Percentiles rank a stretch among this genome's conserved stretches.
Evolutionary conservation across 345 rosid genomes (phyloP).

Genomic region (Raphanus raphanistrum): DNA sequence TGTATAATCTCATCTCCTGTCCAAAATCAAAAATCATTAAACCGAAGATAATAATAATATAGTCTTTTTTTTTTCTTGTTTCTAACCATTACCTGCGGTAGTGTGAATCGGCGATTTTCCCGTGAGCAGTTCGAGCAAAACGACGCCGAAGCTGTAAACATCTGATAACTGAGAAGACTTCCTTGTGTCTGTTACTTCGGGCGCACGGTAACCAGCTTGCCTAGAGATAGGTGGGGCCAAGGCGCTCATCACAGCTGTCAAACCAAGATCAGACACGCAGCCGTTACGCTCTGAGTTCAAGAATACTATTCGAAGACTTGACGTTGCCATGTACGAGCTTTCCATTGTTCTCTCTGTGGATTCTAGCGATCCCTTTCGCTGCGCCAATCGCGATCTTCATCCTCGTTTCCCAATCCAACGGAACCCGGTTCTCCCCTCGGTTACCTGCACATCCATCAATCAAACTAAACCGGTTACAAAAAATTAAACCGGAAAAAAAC

Average conservation of each 20-base stretch:
- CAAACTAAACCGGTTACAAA: not conserved
- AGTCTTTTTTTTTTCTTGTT: too few relatives aligned
- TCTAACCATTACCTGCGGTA: slow-evolving; percentile 42
- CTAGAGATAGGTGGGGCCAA: slow-evolving; percentile 75
- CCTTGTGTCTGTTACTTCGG: slow-evolving; percentile 88
- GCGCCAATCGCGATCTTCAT: slow-evolving; percentile 84
- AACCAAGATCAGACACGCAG: slow-evolving; percentile 79
- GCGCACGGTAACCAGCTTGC: slow-evolving; percentile 93
- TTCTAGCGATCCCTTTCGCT: slow-evolving; percentile 74
- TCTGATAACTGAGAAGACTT: slow-evolving; percentile 88
- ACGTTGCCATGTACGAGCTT: slow-evolving; percentile 88
- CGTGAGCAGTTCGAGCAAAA: slow-evolving; percentile 83
- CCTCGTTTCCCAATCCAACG: slow-evolving; percentile 81
- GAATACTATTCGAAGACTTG: slow-evolving; percentile 86
- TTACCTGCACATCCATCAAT: slow-evolving; percentile 34
- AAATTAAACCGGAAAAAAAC: not conserved
- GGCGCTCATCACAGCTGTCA: slow-evolving; percentile 70
- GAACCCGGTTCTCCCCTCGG: slow-evolving; percentile 64
- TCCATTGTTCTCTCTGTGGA: slow-evolving; percentile 71
- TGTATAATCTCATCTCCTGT: slow-evolving; percentile 83
- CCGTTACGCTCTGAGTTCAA: slow-evolving; percentile 64
- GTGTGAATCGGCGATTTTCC: slow-evolving; percentile 91
- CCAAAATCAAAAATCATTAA: slow-evolving; percentile 30
- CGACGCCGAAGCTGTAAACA: slow-evolving; percentile 94
- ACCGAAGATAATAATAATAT: not conserved